These are phyloP conservation scores for Xerocomellus amylosporus DNA, from an alignment of 768 basidiomycete species.

Conservation along the genomic window DNA sequence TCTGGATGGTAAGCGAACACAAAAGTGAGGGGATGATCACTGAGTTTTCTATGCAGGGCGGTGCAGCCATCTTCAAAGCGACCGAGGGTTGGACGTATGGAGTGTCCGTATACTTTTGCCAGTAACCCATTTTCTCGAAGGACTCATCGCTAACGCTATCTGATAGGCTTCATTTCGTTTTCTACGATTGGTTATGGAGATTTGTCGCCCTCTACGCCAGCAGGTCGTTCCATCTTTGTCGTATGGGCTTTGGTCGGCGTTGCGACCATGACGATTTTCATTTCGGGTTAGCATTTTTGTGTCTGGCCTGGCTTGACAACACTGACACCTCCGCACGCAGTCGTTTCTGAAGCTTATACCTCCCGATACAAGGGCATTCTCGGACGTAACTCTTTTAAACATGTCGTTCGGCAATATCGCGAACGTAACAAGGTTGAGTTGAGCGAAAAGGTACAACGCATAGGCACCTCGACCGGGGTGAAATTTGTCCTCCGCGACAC, in stretches of 20 bases:
- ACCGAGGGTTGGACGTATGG: slow-evolving; percentile 72
- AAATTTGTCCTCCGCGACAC: background rate
- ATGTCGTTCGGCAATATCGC: slow-evolving; percentile 46
- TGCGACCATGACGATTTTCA: slow-evolving; percentile 69
- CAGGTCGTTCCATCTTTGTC: slow-evolving; percentile 74
- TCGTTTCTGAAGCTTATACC: slow-evolving; percentile 65
- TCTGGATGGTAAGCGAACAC: slow-evolving; percentile 61
- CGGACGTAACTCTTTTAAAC: slow-evolving; percentile 43
- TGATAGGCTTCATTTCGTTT: slow-evolving; percentile 66
- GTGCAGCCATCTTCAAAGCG: slow-evolving; percentile 62
- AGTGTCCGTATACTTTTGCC: slow-evolving; percentile 69
- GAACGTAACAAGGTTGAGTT: slow-evolving; percentile 21
- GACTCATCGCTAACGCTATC: background rate
- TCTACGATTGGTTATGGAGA: slow-evolving; percentile 77
- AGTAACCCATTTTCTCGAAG: slow-evolving; percentile 17
- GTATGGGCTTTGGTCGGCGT: slow-evolving; percentile 78
- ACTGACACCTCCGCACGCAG: slow-evolving; percentile 32
- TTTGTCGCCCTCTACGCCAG: slow-evolving; percentile 54
- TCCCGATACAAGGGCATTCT: slow-evolving; percentile 60
- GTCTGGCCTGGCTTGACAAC: background rate
- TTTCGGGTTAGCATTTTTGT: slow-evolving; percentile 51
- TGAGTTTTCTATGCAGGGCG: slow-evolving; percentile 41
- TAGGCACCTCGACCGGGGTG: background rate
- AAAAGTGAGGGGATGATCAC: background rate
- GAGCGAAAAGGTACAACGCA: slow-evolving; percentile 11